Conservation (phyloP, 495 filamentous ascomycete genomes). For the Venustampulla echinocandica region DNA sequence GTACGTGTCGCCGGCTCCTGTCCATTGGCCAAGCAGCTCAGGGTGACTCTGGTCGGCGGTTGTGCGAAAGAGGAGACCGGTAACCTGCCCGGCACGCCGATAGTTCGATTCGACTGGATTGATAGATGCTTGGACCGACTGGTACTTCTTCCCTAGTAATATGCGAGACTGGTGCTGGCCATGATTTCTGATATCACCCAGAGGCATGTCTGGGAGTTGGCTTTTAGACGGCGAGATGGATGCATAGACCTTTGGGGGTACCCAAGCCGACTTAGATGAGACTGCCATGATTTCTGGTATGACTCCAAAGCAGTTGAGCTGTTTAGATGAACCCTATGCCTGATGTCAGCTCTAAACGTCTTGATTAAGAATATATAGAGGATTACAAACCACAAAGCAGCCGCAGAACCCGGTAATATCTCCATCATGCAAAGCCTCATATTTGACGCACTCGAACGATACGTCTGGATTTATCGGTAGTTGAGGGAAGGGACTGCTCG, state of each 20-base stretch:
- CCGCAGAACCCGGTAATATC: constrained; percentile 8
- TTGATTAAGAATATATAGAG: background rate
- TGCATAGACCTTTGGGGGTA: constrained; percentile 1
- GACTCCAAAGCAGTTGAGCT: constrained; percentile 9
- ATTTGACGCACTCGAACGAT: constrained; percentile 2
- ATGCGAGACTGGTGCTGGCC: constrained; percentile 2
- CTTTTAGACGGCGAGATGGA: background rate
- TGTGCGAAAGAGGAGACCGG: constrained; percentile 6
- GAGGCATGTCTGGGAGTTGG: background rate
- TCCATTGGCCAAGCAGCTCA: constrained; percentile 12
- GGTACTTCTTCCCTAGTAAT: constrained; percentile 1
- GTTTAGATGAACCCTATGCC: background rate
- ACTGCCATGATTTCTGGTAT: background rate
- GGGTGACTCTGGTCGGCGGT: background rate
- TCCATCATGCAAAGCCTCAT: background rate
- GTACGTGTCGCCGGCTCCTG: constrained; percentile 3
- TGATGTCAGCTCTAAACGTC: background rate
- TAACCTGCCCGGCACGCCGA: constrained; percentile 6
- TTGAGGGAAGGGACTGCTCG: constrained; percentile 2
- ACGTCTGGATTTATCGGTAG: background rate
- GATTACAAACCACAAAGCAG: constrained; percentile 3
- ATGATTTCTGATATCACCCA: constrained; percentile 6
- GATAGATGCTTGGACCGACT: constrained; percentile 6
- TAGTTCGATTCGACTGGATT: constrained; percentile 6
- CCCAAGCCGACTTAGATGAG: constrained; percentile 1